A percentile compares a stretch with the other conserved stretches of the same genome.
Conservation (phyloP, 805 yeast genomes). For the Wickerhamiella bombiphila region DNA sequence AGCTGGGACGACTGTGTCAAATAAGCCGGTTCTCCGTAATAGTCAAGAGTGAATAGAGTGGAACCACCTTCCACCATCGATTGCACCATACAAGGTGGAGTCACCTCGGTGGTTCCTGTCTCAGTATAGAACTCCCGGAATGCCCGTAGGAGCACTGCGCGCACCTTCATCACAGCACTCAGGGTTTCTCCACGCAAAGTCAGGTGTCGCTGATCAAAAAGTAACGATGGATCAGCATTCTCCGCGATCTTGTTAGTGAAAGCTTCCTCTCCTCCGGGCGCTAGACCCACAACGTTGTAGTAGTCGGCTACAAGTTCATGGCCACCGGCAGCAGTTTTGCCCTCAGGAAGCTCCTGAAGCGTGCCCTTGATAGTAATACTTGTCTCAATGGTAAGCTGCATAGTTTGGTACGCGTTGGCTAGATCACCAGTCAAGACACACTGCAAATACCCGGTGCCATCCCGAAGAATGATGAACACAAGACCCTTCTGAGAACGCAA, state of each 20-base stretch:
- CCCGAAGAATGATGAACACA: constrained; percentile 82
- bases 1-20: constrained; percentile 95
- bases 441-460: constrained; percentile 86
- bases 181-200: constrained; percentile 93
- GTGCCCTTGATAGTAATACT: constrained; percentile 71
- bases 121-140: constrained; percentile 66
- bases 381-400: constrained; percentile 75
- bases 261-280: constrained; percentile 93
- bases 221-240: constrained; percentile 79
- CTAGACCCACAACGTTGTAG: constrained; percentile 78
- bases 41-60: constrained; percentile 79
- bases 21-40: constrained; percentile 94
- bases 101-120: constrained; percentile 72
- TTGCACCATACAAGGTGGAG: constrained; percentile 99
- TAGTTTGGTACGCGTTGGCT: constrained; percentile 78
- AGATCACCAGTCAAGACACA: constrained; percentile 79
- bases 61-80: constrained; percentile 99
- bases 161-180: constrained; percentile 84
- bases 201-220: constrained; percentile 90
- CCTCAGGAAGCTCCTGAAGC: constrained; percentile 76
- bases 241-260: constrained; percentile 91
- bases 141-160: constrained; percentile 62
- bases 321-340: constrained; percentile 94
- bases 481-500: constrained; percentile 84
- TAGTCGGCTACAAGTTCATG: constrained; percentile 86